phyloP scores from a whole-genome alignment of 352 stramenopile genomes.

The Globisporangium nunn region DNA sequence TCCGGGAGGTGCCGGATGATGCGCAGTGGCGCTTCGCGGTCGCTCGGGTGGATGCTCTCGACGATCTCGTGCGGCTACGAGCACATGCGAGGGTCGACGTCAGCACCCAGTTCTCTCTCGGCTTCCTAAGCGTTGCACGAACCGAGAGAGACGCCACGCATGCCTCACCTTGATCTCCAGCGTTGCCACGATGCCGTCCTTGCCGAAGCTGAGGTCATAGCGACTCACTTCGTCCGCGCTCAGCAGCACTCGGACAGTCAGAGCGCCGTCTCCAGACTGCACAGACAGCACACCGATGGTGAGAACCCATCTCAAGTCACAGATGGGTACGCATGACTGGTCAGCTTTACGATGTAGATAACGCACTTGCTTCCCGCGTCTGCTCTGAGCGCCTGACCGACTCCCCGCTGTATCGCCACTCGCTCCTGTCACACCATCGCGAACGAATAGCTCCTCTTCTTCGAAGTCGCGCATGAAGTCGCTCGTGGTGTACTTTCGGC shows the following conservation, averaged over 20 bases:
- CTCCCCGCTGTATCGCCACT: conserved; percentile 10
- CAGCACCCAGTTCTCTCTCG: too few relatives aligned
- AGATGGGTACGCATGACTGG: too few relatives aligned
- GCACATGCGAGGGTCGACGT: not conserved
- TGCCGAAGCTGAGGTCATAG: conserved; percentile 54
- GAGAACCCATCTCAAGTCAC: too few relatives aligned
- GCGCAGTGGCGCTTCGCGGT: conserved; percentile 17
- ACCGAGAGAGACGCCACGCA: not conserved
- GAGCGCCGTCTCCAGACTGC: conserved; percentile 9
- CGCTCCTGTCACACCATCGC: conserved; percentile 18
- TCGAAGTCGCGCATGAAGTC: conserved; percentile 81
- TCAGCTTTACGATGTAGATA: too few relatives aligned
- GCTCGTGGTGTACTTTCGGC: conserved; percentile 64
- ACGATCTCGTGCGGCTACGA: conserved; percentile 42
- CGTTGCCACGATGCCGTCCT: conserved; percentile 55
- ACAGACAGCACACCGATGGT: not conserved
- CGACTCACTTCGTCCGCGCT: conserved; percentile 51
- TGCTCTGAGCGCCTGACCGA: not conserved
- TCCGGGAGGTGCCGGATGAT: conserved; percentile 43
- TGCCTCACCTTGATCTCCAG: conserved; percentile 51
- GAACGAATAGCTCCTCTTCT: conserved; percentile 42
- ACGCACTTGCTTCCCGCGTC: conserved; percentile 9
- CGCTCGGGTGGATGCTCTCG: conserved; percentile 8
- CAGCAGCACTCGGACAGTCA: conserved; percentile 44
- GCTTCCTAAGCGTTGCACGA: too few relatives aligned